Evolutionary conservation across 768 basidiomycete genomes (phyloP), one percentile per base, ranked within the genome.

Genomic region (Candolleomyces efflorescens): DNA sequence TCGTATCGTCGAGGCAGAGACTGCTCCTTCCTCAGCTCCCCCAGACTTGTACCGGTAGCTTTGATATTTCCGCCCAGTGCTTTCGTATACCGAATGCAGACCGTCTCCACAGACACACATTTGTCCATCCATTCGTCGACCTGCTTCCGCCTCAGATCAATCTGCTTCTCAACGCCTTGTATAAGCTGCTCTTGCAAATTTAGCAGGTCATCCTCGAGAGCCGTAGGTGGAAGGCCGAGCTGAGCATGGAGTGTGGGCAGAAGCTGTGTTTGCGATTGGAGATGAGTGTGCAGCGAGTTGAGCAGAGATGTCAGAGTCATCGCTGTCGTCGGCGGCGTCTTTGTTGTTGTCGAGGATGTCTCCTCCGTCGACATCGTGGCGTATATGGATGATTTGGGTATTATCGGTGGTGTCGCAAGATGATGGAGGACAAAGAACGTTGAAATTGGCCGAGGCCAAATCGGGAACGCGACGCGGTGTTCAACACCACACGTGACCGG

Each of bases 171-270:
- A 13, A 95, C 88, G 23, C 89, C 85, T 56, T 82, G 78, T 55
- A 87, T 82, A 45, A 96, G 84, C 50, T 87, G 84, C 32, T 86
- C 78, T 64, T 94, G 87, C 6, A 96, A 79, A 7, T 79, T 71
- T 53, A 80, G 75, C 32, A 95, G 78, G 59, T 97, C 94, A 68
- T 91, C 87, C 68, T 90, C 84, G 44, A 95, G 82, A 0, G 92
- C 87, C 11, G 85, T 84, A 24, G 83, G 71, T 9, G 93, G 91
- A 13, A 95, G 79, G 32, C 91, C 92, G 15, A 96, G 88, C 65
- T 91, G 91, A 0, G 83, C 78, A 70, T 95, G 92, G 3, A 96
- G 77, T 6, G 86, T 84, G 15, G 92, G 92, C 2, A 96, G 76
- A 32, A 92, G 78, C 60, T 89, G 86, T 0, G 90, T 92, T 71